Percentiles rank a stretch among this genome's conserved stretches.
phyloP scores from a whole-genome alignment of 768 basidiomycete species.

The Fomitopsis serialis region DNA sequence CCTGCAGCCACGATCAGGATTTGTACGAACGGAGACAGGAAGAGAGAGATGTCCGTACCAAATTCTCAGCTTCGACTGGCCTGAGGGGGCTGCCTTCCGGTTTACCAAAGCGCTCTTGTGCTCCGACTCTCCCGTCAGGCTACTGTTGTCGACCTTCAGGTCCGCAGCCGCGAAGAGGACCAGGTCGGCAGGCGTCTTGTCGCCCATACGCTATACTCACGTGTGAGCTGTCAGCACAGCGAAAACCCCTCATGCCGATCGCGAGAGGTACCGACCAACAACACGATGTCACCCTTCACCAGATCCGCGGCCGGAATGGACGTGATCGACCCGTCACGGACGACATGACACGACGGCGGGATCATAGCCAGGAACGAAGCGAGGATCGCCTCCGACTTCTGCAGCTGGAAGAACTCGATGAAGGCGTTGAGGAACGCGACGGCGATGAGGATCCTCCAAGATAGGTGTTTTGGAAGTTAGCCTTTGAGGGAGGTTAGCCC shows the following conservation, averaged over 20 bases:
- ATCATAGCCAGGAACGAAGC: conserved; percentile 73
- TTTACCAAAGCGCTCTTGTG: conserved; percentile 50
- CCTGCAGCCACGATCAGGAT: conserved; percentile 28
- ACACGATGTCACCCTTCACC: conserved; percentile 63
- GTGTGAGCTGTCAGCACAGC: background rate
- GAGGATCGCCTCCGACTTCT: conserved; percentile 69
- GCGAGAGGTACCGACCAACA: conserved; percentile 37
- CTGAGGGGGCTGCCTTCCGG: conserved; percentile 41
- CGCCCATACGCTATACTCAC: conserved; percentile 48
- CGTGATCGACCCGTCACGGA: conserved; percentile 50
- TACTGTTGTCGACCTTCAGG: conserved; percentile 67
- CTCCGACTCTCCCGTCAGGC: conserved; percentile 66
- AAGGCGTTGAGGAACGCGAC: conserved; percentile 67
- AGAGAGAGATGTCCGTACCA: conserved; percentile 32
- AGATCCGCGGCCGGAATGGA: conserved; percentile 56
- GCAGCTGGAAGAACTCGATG: conserved; percentile 67
- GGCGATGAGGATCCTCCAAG: conserved; percentile 61
- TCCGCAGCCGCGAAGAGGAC: conserved; percentile 55
- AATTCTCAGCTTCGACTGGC: conserved; percentile 60
- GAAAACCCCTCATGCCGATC: background rate
- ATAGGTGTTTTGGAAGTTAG: conserved; percentile 61
- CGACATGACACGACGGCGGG: conserved; percentile 59
- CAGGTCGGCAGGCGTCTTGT: conserved; percentile 69
- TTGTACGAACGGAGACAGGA: too few species aligned
- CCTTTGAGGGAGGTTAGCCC: conserved; percentile 23